Conservation (phyloP, 2,329 filamentous ascomycete genomes). For the Fusarium proliferatum region DNA sequence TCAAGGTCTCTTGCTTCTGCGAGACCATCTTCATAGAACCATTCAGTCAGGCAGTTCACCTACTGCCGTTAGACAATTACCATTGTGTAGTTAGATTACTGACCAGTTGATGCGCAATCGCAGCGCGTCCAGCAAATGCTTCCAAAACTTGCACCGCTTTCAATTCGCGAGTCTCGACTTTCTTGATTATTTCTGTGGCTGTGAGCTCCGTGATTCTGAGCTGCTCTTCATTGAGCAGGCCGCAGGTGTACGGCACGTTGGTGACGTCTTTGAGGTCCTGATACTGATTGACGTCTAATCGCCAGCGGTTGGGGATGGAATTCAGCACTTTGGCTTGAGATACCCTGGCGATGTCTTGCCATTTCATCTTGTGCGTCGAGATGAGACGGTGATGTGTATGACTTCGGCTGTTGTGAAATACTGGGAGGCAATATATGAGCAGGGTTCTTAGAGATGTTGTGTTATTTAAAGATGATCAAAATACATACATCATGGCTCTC, state of each 20-base stretch:
- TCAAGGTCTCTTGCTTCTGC: not conserved
- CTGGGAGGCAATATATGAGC: rapidly evolving
- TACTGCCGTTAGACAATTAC: not conserved
- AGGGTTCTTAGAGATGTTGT: rapidly evolving
- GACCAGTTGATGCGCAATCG: not conserved
- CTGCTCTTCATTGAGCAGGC: not conserved
- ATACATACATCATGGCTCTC: not conserved
- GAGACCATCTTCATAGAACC: not conserved
- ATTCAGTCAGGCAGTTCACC: not conserved
- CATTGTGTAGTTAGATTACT: rapidly evolving
- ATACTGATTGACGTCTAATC: not conserved
- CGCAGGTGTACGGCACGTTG: not conserved
- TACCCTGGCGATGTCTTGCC: not conserved
- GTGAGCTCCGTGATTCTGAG: not conserved
- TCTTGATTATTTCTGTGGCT: not conserved
- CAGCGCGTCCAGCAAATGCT: not conserved
- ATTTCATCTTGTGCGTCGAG: not conserved
- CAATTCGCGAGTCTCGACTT: not conserved
- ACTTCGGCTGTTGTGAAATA: rapidly evolving
- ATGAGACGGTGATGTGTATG: rapidly evolving
- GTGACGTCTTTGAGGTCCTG: not conserved
- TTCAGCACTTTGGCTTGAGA: not conserved
- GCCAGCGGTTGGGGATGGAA: not conserved
- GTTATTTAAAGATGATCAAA: not conserved
- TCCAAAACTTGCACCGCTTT: not conserved